Conservation (phyloP, 2,329 filamentous ascomycete species). For the Hymenoscyphus repandus region DNA sequence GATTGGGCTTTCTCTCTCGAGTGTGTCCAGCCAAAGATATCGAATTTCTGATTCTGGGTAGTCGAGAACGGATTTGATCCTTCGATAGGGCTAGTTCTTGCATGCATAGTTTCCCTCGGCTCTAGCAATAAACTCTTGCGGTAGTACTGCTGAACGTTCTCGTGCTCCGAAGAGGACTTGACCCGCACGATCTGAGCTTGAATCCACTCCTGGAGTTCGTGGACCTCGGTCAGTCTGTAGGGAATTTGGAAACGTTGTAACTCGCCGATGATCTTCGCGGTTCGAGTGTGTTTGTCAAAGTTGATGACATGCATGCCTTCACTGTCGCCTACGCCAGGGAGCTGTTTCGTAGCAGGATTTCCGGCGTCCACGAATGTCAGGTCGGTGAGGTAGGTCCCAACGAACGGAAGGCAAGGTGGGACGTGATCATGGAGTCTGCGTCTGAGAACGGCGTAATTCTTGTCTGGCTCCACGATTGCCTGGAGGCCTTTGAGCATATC, state of each 20-base stretch:
- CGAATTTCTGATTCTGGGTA: slow-evolving; percentile 44
- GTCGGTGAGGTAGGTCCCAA: slow-evolving; percentile 95
- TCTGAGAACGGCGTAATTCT: slow-evolving; percentile 85
- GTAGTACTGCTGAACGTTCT: slow-evolving; percentile 61
- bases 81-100: slow-evolving; percentile 27
- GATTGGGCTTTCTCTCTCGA: slow-evolving; percentile 26
- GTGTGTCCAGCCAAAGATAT: slow-evolving; percentile 46
- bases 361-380: slow-evolving; percentile 94
- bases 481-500: slow-evolving; percentile 73
- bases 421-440: slow-evolving; percentile 79
- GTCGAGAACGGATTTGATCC: slow-evolving; percentile 17
- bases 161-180: slow-evolving; percentile 45
- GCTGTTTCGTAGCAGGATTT: slow-evolving; percentile 77
- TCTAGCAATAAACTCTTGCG: slow-evolving; percentile 63
- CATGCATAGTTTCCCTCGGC: slow-evolving; percentile 41
- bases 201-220: slow-evolving; percentile 92
- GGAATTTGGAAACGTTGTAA: slow-evolving; percentile 95
- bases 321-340: slow-evolving; percentile 50
- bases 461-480: slow-evolving; percentile 79
- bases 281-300: slow-evolving; percentile 94
- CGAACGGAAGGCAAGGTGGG: slow-evolving; percentile 88
- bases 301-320: slow-evolving; percentile 84
- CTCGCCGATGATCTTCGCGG: slow-evolving; percentile 91
- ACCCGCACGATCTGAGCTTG: slow-evolving; percentile 74
- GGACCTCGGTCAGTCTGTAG: slow-evolving; percentile 75